Conservation (phyloP, 345 rosid genomes). For the Barbarea vulgaris region DNA sequence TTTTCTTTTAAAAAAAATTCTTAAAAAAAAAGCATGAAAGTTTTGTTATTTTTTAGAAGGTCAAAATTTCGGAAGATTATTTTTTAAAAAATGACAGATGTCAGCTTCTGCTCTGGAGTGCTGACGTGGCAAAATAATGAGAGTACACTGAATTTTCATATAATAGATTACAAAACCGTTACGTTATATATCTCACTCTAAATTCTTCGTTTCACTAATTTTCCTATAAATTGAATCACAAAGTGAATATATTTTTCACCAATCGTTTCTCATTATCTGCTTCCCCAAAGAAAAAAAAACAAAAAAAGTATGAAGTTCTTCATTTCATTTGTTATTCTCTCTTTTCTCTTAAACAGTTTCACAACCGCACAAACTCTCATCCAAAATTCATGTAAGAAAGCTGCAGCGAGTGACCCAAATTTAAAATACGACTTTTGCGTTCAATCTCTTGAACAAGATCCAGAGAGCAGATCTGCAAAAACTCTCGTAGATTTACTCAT, state of each 20-base stretch:
- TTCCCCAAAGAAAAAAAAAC: neutral
- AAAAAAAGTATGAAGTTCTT: constrained; percentile 1
- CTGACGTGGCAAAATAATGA: no score
- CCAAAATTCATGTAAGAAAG: constrained; percentile 38
- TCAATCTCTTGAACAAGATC: constrained; percentile 33
- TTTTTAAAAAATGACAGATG: no score
- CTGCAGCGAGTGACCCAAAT: constrained; percentile 39
- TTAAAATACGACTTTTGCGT: constrained; percentile 43
- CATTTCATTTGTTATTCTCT: neutral
- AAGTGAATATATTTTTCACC: neutral
- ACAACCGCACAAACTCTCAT: constrained; percentile 24
- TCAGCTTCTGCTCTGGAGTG: no score
- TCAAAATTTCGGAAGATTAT: no score
- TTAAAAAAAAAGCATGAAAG: no score
- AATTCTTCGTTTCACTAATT: neutral
- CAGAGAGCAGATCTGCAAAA: constrained; percentile 33
- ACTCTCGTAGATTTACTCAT: constrained; percentile 21
- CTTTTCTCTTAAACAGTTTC: neutral
- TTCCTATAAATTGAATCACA: neutral
- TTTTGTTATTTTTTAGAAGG: no score
- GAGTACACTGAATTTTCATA: no score
- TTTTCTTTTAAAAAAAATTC: no score
- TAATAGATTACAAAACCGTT: no score
- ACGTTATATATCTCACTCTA: neutral
- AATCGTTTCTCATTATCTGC: neutral